Evolutionary conservation across 2,329 filamentous ascomycete species (phyloP).

Genomic region (Colletotrichum tamarilloi): DNA sequence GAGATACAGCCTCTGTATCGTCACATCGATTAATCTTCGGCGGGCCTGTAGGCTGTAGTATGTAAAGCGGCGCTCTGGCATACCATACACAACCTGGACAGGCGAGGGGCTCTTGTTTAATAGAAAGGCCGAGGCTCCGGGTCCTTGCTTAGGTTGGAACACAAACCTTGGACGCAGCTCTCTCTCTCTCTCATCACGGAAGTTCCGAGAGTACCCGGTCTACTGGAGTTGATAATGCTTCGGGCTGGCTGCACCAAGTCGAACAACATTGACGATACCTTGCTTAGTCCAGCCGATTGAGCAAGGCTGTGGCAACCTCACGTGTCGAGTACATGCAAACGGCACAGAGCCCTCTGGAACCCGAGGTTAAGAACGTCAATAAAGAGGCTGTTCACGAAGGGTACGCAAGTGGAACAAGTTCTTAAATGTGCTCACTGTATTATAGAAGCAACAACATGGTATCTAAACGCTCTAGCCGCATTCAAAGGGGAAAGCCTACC

Average conservation of each 20-base stretch:
- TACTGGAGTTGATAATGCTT: too few relatives aligned
- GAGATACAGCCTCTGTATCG: too few relatives aligned
- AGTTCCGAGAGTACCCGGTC: too few relatives aligned
- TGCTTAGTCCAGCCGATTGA: not conserved
- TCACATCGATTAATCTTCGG: too few relatives aligned
- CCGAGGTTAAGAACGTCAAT: not conserved
- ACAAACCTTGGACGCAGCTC: too few relatives aligned
- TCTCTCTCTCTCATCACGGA: too few relatives aligned
- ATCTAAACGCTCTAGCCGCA: slow-evolving; percentile 4
- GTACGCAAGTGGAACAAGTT: not conserved
- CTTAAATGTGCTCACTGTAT: slow-evolving; percentile 11
- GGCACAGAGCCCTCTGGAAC: too few relatives aligned
- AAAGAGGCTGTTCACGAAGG: not conserved
- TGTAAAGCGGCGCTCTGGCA: too few relatives aligned
- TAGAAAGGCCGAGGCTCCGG: not conserved
- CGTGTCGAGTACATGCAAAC: not conserved
- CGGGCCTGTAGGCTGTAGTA: too few relatives aligned
- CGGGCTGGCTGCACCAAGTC: too few relatives aligned
- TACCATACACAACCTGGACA: too few relatives aligned
- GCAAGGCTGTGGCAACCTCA: not conserved
- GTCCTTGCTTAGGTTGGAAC: not conserved
- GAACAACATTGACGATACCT: not conserved
- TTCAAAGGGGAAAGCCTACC: not conserved
- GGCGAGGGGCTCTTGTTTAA: too few relatives aligned
- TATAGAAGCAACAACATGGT: slow-evolving; percentile 18